Base-by-base conservation (phyloP, 805 yeast genomes). In the Teunomyces tritomae region DNA sequence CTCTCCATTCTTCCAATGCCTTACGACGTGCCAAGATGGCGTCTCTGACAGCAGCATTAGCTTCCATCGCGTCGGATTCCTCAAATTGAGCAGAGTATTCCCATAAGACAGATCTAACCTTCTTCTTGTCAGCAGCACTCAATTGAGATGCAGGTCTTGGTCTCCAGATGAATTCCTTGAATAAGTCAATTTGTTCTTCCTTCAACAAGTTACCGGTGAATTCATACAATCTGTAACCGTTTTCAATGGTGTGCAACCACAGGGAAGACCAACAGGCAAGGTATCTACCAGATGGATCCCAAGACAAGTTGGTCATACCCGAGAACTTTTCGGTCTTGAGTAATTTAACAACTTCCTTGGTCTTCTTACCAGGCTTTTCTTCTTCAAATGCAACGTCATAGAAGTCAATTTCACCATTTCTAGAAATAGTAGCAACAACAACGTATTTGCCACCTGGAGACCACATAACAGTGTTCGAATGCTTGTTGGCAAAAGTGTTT, bases 221-320 rank as follows among this genome's bases (percentile, higher is more conserved):
- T 66, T 90, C 95, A 72, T 77, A 91, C 54, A 94, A 71, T 67
- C 82, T 88, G 80, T 84, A 94, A 54, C 99, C 99, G 61, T 91
- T 89, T 63, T 89, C 96, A 53, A 87, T 77, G 59, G 84, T 79
- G 62, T 87, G 94, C 57, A 86, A 80, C 89, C 95, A 85, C 39
- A 80, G 66, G 16, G 96, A 86, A 5, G 97, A 89, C 89, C 92
- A 87, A 14, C 86, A 88, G 43, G 92, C 85, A 46, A 92, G 75
- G 66, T 77, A 90, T 70, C 98, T 81, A 57, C 99, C 99, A 44
- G 96, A 85, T 49, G 96, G 92, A 69, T 94, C 99, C 99, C 99
- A 94, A 45, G 83, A 76, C 51, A 90, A 63, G 64, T 86, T 87
- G 44, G 96, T 86, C 71, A 90, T 79, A 52, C 96, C 95, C 47